Evolutionary conservation across 139 green algal species (phyloP), one percentile per base, ranked within the genome.

Genomic region (Volvox africanus): DNA sequence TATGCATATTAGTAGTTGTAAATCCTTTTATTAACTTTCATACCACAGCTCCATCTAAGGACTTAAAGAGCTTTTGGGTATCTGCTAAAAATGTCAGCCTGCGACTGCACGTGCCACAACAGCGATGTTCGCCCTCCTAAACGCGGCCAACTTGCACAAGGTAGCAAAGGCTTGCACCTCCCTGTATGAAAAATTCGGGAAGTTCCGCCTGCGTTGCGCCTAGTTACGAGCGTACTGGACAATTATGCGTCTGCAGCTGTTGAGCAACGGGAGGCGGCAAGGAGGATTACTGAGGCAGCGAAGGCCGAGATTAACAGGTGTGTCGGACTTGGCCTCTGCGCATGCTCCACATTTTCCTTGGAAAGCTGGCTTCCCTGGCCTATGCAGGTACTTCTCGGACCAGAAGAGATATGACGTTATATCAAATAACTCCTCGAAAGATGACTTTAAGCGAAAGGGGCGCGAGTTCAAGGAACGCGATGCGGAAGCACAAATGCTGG

Each of bases 351-450:
- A 2, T 12, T 68, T 80, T 73, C 62, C 26, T 68, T 21, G 44
- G 26, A 26, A 35, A 44, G 78, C 30, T n/a, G 30, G 18, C 69
- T 22, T 5, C 12, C 36, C 13, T 50, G 24, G 22, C n/a, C 6
- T 75, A 24, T 76, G 37, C 69, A 97, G 94, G 90, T 97, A 94
- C 89, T 97, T 95, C 82, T 61, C 78, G 24, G 85, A 95, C 36
- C 95, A 97, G 67, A 89, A 87, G 24, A 84, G 44, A 17, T 88
- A 92, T 24, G 92, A 96, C 30, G 79, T 91, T 0, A 80, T 89
- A 68, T 80, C 88, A 18, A 77, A 68, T 14, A 94, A 92, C 78
- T 78, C 88, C 21, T 9, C 94, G 16, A 94, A 94, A 33, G 93
- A 96, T 91, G 94, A 96, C 71, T 88, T 96, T 30, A 92, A 90